These are phyloP conservation scores for Paramyrothecium roridum DNA, from an alignment of 2,329 filamentous ascomycete species.

Conservation along the genomic window DNA sequence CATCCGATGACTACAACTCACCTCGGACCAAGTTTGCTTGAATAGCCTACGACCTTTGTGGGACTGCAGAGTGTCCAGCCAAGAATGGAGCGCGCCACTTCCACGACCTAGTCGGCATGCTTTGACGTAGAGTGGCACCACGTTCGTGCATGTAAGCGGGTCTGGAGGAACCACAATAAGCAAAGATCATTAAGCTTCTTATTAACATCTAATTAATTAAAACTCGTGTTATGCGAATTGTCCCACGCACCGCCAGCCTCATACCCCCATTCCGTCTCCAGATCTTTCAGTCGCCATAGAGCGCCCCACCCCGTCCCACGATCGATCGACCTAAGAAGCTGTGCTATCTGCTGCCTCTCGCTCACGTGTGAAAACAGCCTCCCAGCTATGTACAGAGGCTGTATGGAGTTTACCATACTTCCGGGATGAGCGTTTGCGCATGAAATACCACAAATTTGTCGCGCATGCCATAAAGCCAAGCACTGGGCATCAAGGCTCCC, in stretches of 20 bases:
- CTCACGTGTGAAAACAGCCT: conserved; percentile 41
- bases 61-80: too few species aligned
- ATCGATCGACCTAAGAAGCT: conserved; percentile 41
- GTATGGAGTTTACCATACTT: conserved; percentile 49
- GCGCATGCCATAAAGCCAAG: conserved; percentile 42
- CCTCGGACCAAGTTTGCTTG: too few species aligned
- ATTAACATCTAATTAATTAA: background rate
- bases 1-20: background rate
- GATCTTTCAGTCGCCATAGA: conserved; percentile 44
- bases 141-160: too few species aligned
- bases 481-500: conserved; percentile 17
- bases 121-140: too few species aligned
- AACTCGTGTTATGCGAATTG: background rate
- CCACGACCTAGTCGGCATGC: too few species aligned
- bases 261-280: conserved; percentile 35
- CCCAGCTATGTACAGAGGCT: conserved; percentile 49
- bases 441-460: conserved; percentile 49
- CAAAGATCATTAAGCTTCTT: too few species aligned
- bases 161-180: too few species aligned
- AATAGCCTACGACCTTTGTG: too few species aligned
- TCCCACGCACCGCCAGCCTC: conserved; percentile 13
- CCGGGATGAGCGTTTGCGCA: conserved; percentile 46
- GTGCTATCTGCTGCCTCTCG: conserved; percentile 28
- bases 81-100: too few species aligned
- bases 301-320: conserved; percentile 45